A percentile compares a stretch with the other conserved stretches of the same genome.
Evolutionary conservation across 768 basidiomycete species (phyloP).

Genomic region (Chalciporus sphaerocephalus): DNA sequence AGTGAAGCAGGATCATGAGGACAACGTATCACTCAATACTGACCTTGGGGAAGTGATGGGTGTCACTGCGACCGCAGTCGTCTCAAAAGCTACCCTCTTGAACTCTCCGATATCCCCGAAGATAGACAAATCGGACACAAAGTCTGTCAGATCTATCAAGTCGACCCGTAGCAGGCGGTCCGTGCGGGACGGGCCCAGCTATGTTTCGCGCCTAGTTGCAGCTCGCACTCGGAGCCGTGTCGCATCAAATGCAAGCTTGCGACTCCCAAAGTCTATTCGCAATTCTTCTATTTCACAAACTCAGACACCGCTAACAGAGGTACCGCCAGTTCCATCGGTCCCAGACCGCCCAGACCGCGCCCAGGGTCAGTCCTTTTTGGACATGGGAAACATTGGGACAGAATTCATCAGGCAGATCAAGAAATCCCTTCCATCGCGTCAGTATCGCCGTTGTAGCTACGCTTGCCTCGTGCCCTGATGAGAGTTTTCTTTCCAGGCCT

Average conservation of each 20-base stretch:
- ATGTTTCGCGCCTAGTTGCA: conserved; percentile 49
- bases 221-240: conserved; percentile 62
- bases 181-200: conserved; percentile 27
- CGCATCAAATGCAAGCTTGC: conserved; percentile 62
- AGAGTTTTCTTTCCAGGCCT: conserved; percentile 7
- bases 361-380: conserved; percentile 30
- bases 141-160: conserved; percentile 25
- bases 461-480: background rate
- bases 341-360: conserved; percentile 9
- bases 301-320: conserved; percentile 29
- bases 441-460: background rate
- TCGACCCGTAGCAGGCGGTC: conserved; percentile 25
- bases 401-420: conserved; percentile 28
- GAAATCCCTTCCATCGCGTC: conserved; percentile 16
- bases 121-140: conserved; percentile 14
- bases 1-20: conserved; percentile 25
- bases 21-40: conserved; percentile 22
- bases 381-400: conserved; percentile 32
- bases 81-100: conserved; percentile 34
- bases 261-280: conserved; percentile 44
- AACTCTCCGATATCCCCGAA: conserved; percentile 3
- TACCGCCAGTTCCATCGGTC: conserved; percentile 30
- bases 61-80: conserved; percentile 37
- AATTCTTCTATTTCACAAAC: conserved; percentile 30
- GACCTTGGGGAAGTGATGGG: conserved; percentile 33